These are phyloP conservation scores for Neurospora sp. DNA, from an alignment of 495 filamentous ascomycete species.

Conservation along the genomic window DNA sequence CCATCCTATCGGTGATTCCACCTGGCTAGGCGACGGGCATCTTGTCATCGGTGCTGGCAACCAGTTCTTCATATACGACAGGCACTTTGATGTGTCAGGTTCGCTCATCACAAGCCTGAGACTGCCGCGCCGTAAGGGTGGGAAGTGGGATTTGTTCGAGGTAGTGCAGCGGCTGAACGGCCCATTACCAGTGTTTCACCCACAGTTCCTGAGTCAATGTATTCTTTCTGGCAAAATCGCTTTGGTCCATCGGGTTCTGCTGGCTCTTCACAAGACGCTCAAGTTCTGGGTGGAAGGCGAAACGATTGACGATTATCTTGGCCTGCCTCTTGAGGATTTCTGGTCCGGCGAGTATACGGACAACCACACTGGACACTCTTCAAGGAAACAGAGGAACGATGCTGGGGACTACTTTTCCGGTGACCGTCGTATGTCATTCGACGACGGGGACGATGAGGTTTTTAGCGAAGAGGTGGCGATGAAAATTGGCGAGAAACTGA, in stretches of 20 bases:
- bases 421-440: conserved; percentile 25
- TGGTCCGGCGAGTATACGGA: conserved; percentile 17
- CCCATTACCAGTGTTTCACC: conserved; percentile 85
- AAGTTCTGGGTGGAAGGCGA: conserved; percentile 82
- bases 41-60: conserved; percentile 85
- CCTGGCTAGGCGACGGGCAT: conserved; percentile 76
- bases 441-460: conserved; percentile 44
- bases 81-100: conserved; percentile 54
- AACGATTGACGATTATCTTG: conserved; percentile 67
- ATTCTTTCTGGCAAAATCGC: conserved; percentile 69
- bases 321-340: conserved; percentile 62
- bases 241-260: conserved; percentile 64
- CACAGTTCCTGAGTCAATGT: conserved; percentile 82
- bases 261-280: conserved; percentile 65
- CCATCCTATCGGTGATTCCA: conserved; percentile 86
- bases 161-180: conserved; percentile 76
- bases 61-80: conserved; percentile 81
- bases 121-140: conserved; percentile 40
- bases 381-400: conserved; percentile 7
- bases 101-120: conserved; percentile 55
- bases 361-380: conserved; percentile 9
- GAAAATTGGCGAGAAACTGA: conserved; percentile 68
- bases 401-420: conserved; percentile 13
- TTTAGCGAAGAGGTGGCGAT: conserved; percentile 65
- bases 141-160: conserved; percentile 58